phyloP scores from a whole-genome alignment of 192 early-diverging fungal genomes.

The Obelidium mucronatum region DNA sequence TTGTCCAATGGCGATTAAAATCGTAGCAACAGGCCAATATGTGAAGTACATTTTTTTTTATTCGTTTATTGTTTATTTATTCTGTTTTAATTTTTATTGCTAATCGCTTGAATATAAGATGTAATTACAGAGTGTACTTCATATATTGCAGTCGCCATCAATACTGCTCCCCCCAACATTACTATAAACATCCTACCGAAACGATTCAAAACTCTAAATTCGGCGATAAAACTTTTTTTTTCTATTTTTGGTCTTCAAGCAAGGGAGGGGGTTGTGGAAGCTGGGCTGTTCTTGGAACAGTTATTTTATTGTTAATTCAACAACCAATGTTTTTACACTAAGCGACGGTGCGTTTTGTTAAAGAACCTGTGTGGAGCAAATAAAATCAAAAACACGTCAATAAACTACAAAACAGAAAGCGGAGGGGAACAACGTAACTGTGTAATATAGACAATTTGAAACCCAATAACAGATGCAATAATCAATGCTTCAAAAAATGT shows the following conservation, averaged over 20 bases:
- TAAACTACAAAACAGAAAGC: not conserved
- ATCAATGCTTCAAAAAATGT: slow-evolving; percentile 23
- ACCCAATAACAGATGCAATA: slow-evolving; percentile 26
- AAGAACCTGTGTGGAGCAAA: slow-evolving; percentile 15
- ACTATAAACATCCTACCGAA: too few species aligned
- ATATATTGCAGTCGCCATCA: too few species aligned
- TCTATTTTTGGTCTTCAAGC: too few species aligned
- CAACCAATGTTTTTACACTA: slow-evolving; percentile 4
- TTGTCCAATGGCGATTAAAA: not conserved
- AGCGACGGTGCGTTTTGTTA: not conserved
- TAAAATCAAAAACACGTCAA: not conserved
- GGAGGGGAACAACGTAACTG: slow-evolving; percentile 16
- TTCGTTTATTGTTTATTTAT: not conserved
- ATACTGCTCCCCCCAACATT: too few species aligned
- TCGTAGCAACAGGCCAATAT: too few species aligned
- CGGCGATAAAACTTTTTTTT: too few species aligned
- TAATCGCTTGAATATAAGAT: too few species aligned
- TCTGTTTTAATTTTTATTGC: not conserved
- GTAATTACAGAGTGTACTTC: too few species aligned
- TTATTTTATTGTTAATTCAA: not conserved
- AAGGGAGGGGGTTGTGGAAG: too few species aligned
- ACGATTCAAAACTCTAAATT: too few species aligned
- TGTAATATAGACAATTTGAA: slow-evolving; percentile 28
- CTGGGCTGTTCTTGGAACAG: too few species aligned
- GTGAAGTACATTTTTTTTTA: not conserved